Evolutionary conservation across 2,329 filamentous ascomycete species (phyloP).

Genomic region (Myriosclerotinia duriaeana): DNA sequence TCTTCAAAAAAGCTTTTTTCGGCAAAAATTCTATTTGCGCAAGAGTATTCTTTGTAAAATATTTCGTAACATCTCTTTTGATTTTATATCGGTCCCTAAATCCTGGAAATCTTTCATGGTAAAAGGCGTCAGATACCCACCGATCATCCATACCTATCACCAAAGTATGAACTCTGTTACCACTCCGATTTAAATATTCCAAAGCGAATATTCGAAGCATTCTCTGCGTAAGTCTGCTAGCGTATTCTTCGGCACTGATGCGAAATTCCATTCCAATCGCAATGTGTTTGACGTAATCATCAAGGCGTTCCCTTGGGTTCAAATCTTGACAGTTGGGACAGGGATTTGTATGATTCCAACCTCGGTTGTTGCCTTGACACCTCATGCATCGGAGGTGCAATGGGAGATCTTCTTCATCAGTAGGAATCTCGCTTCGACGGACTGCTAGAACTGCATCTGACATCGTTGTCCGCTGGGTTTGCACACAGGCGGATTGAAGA

Average conservation of each 20-base stretch:
- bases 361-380: neutral
- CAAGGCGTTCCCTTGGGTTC: conserved; percentile 1
- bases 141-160: neutral
- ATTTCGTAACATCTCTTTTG: neutral
- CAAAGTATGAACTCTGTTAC: neutral
- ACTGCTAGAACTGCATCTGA: neutral
- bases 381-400: neutral
- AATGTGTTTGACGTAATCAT: neutral
- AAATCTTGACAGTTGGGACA: neutral
- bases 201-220: neutral
- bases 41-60: neutral
- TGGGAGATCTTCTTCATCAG: neutral
- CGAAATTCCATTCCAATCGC: neutral
- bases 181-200: neutral
- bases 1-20: neutral
- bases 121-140: neutral
- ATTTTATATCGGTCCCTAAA: neutral
- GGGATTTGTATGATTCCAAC: neutral
- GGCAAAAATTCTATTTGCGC: neutral
- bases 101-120: neutral
- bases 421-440: neutral
- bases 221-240: neutral
- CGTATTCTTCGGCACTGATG: neutral
- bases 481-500: neutral
- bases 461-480: neutral